Evolutionary conservation across 345 rosid species (phyloP).

Genomic region (Moricandia moricandioides): DNA sequence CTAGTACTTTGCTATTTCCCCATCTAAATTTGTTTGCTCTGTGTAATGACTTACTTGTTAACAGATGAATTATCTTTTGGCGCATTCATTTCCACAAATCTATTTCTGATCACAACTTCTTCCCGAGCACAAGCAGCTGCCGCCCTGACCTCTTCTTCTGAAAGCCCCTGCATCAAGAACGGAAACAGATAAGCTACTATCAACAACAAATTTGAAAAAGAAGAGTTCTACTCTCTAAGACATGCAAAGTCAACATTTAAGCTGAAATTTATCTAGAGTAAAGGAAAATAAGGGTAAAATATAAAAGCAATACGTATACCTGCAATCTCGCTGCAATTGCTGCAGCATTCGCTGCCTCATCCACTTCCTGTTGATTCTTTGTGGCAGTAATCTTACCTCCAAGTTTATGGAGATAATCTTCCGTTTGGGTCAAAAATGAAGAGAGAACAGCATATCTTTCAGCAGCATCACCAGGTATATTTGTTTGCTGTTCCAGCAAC

Average conservation of each 20-base stretch:
- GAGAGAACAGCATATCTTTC: slow-evolving; percentile 97
- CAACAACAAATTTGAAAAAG: not conserved
- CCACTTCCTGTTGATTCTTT: slow-evolving; percentile 97
- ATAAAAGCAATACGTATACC: slow-evolving; percentile 45
- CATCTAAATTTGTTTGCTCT: slow-evolving; percentile 1
- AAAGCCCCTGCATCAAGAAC: slow-evolving; percentile 69
- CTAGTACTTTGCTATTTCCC: slow-evolving; percentile 9
- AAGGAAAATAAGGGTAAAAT: not conserved
- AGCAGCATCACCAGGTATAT: slow-evolving; percentile 81
- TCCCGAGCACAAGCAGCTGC: slow-evolving; percentile 97
- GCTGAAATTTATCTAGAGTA: not conserved
- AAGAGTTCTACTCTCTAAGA: not conserved
- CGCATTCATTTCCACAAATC: slow-evolving; percentile 95
- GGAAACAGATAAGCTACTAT: slow-evolving; percentile 21
- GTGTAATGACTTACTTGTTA: slow-evolving; percentile 66
- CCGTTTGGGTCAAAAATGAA: slow-evolving; percentile 95
- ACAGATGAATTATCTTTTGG: slow-evolving; percentile 90
- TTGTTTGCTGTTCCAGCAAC: slow-evolving; percentile 97
- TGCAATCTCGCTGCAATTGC: slow-evolving; percentile 89
- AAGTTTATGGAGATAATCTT: slow-evolving; percentile 89
- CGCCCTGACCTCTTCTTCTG: slow-evolving; percentile 93
- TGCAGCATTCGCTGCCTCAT: slow-evolving; percentile 96
- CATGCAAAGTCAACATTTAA: not conserved
- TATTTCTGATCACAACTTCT: slow-evolving; percentile 95
- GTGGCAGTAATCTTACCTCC: slow-evolving; percentile 93